phyloP scores from a whole-genome alignment of 2,329 filamentous ascomycete species.

The Aspergillus pseudotamarii region DNA sequence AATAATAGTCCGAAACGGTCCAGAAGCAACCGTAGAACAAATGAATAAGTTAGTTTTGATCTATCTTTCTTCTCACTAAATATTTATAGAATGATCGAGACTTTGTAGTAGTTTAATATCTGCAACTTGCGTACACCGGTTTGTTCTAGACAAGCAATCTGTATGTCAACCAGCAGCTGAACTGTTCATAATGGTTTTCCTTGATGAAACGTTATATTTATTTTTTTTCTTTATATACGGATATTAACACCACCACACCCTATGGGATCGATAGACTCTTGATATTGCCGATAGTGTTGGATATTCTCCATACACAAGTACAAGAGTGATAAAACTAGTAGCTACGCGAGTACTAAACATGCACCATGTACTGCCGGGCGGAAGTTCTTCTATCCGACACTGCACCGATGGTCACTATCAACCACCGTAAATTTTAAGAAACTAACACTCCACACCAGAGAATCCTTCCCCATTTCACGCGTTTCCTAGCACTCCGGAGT shows the following conservation, averaged over 20 bases:
- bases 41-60: not conserved
- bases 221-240: not conserved
- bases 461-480: not conserved
- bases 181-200: not conserved
- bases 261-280: not conserved
- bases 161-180: not conserved
- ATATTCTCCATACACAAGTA: not conserved
- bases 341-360: no score
- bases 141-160: not conserved
- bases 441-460: not conserved
- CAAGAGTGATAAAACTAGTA: no score
- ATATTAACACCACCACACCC: not conserved
- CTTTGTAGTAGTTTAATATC: not conserved
- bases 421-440: constrained; percentile 30
- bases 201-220: no score
- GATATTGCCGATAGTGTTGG: not conserved
- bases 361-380: not conserved
- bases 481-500: not conserved
- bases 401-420: constrained; percentile 15
- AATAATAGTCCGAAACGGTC: not conserved
- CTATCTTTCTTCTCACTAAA: not conserved
- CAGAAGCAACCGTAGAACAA: not conserved
- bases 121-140: not conserved
- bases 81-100: constrained; percentile 4
- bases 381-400: not conserved